Evolutionary conservation across 306 rosid species (phyloP).

Genomic region (Vigna trinervia): DNA sequence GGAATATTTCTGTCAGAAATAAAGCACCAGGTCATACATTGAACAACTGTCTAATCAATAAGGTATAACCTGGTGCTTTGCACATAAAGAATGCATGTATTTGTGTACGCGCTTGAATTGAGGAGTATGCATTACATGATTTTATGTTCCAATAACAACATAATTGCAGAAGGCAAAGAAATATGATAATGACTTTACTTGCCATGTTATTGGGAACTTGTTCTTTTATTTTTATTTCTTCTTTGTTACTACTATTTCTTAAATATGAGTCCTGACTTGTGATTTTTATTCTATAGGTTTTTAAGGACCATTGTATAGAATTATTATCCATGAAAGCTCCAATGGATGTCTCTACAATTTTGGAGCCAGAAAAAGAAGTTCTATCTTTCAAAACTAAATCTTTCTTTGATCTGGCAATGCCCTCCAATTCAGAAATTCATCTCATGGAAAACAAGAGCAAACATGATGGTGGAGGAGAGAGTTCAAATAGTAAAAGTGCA

Average conservation of each 20-base stretch:
- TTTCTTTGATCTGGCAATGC: conserved; percentile 75
- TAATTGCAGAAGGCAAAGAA: background rate
- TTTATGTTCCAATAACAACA: background rate
- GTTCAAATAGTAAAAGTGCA: conserved; percentile 39
- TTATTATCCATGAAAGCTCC: conserved; percentile 59
- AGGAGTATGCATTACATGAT: background rate
- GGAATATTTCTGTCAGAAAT: background rate
- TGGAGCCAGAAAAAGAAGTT: conserved; percentile 76
- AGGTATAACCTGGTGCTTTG: background rate
- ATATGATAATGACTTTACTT: background rate
- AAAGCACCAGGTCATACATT: no score
- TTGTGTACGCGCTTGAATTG: background rate
- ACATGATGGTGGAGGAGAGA: conserved; percentile 36
- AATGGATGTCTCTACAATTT: conserved; percentile 56
- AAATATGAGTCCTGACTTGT: conserved; percentile 14
- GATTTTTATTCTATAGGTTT: conserved; percentile 46
- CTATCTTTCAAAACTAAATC: conserved; percentile 53
- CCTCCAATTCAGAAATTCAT: conserved; percentile 44
- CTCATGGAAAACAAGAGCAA: conserved; percentile 49
- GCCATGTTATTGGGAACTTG: background rate
- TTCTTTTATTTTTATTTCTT: background rate
- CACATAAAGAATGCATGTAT: conserved; percentile 2
- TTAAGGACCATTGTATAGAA: conserved; percentile 55
- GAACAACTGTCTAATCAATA: background rate
- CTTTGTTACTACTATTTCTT: background rate